Evolutionary conservation across 2,329 filamentous ascomycete genomes (phyloP), one percentile per base, ranked within the genome.

Genomic region (Talaromyces atroroseus): DNA sequence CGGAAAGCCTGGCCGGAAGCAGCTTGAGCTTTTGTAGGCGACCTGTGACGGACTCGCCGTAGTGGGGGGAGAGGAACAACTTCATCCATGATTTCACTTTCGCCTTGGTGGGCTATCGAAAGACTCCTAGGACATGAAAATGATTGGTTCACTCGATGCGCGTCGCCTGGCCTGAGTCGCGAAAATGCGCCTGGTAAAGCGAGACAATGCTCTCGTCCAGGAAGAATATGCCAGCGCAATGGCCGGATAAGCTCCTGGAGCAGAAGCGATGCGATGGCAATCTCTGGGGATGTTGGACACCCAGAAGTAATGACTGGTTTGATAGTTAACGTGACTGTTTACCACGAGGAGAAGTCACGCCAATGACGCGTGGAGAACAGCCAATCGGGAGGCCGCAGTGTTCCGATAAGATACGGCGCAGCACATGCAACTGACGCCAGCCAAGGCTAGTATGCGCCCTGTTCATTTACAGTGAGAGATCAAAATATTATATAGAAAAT

Each of bases 11-110:
- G 48, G 36, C 47, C 44, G 59, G 42, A 49, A 61, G 54, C 48
- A 8, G 16, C n/a, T 23, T 23, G 34, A 21, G 45, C 18, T 58
- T 59, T 52, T 63, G 24, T 54, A 49, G 71, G 65, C 44, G 70
- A 68, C 54, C 71, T 68, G 57, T 71, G 66, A 29, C 67, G 68
- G 52, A 72, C 64, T 42, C 65, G 68, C 53, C 67, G 71, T 7
- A 68, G 68, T 18, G 71, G 71, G 24, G 71, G 72, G 34, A 73
- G 70, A 26, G 71, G 71, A 23, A 73, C 53, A 23, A 73, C 53
- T 59, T 75, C 72, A 36, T 36, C 32, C 51, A 36, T 53, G 51
- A 29, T 5, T 53, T 44, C 51, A 44, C 45, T 24, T 11, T 52
- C 18, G 7, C 40, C 8, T 29, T 4, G 26, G 4, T 5, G 26